A percentile compares a stretch with the other conserved stretches of the same genome.
Conservation (phyloP, 495 filamentous ascomycete genomes). For the Thermochaetoides thermophila region DNA sequence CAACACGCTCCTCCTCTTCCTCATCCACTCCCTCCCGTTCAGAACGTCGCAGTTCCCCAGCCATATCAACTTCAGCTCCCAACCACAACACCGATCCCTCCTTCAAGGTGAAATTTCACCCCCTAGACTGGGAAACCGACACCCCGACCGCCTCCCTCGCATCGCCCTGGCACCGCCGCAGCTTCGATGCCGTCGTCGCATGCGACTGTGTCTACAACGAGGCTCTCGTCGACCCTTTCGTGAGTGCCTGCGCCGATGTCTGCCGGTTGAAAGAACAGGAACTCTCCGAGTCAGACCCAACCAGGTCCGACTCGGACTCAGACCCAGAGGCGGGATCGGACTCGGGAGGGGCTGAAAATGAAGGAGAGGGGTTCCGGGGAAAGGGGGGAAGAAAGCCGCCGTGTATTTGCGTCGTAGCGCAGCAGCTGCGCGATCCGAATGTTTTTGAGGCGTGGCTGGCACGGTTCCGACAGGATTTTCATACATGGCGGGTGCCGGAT, state of each 20-base stretch:
- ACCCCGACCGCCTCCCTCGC: slow-evolving; percentile 26
- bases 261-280: too few species aligned
- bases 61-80: too few species aligned
- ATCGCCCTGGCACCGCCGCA: slow-evolving; percentile 9
- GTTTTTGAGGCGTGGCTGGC: slow-evolving; percentile 76
- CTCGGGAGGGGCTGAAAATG: background rate
- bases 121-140: slow-evolving; percentile 60
- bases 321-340: too few species aligned
- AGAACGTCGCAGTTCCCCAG: too few species aligned
- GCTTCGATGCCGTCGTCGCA: slow-evolving; percentile 54
- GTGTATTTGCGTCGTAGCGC: slow-evolving; percentile 54
- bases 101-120: slow-evolving; percentile 26
- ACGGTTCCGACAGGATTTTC: slow-evolving; percentile 49
- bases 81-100: background rate
- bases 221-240: slow-evolving; percentile 62
- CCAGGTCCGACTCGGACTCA: slow-evolving; percentile 19
- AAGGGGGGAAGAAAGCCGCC: slow-evolving; percentile 7
- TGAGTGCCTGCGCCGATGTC: slow-evolving; percentile 68
- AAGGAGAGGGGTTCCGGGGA: background rate
- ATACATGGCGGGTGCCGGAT: slow-evolving; percentile 65
- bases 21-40: too few species aligned
- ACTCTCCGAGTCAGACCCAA: too few species aligned
- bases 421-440: slow-evolving; percentile 69
- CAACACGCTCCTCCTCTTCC: background rate
- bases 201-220: slow-evolving; percentile 91